These are phyloP conservation scores for Calophaca sinica DNA, from an alignment of 306 rosid genomes.

Conservation along the genomic window DNA sequence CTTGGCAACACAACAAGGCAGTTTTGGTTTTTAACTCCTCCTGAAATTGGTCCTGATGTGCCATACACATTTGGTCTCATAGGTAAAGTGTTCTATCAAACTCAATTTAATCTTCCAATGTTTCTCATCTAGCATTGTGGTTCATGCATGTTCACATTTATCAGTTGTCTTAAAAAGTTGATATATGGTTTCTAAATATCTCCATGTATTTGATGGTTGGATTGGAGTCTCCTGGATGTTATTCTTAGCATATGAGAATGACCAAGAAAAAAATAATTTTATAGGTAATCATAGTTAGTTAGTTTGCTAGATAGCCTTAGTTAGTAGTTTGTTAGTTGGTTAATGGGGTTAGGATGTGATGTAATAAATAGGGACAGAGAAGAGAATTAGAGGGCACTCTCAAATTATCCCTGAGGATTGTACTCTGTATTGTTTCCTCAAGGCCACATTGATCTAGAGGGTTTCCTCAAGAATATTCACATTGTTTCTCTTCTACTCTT, in stretches of 20 bases:
- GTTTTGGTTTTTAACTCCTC: slow-evolving; percentile 88
- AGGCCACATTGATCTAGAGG: too few species aligned
- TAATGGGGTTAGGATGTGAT: too few species aligned
- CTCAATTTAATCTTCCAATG: background rate
- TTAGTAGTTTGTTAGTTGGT: too few species aligned
- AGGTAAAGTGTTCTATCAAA: slow-evolving; percentile 54
- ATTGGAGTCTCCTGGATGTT: background rate
- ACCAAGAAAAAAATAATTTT: background rate
- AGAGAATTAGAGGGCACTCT: too few species aligned
- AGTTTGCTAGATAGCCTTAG: too few species aligned
- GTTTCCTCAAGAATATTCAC: too few species aligned
- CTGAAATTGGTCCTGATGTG: slow-evolving; percentile 84
- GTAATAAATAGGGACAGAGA: too few species aligned
- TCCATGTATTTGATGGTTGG: background rate
- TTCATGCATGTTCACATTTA: slow-evolving; percentile 18
- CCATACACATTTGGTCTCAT: slow-evolving; percentile 95
- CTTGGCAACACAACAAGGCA: slow-evolving; percentile 62
- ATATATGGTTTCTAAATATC: slow-evolving; percentile 10
- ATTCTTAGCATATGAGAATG: background rate
- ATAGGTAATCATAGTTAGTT: too few species aligned
- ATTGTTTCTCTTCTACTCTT: too few species aligned
- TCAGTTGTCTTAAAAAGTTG: background rate
- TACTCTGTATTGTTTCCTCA: too few species aligned
- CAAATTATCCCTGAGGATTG: too few species aligned
- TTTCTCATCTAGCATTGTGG: background rate